Evolutionary conservation across 768 basidiomycete genomes (phyloP).

Genomic region (Crepidotus variabilis): DNA sequence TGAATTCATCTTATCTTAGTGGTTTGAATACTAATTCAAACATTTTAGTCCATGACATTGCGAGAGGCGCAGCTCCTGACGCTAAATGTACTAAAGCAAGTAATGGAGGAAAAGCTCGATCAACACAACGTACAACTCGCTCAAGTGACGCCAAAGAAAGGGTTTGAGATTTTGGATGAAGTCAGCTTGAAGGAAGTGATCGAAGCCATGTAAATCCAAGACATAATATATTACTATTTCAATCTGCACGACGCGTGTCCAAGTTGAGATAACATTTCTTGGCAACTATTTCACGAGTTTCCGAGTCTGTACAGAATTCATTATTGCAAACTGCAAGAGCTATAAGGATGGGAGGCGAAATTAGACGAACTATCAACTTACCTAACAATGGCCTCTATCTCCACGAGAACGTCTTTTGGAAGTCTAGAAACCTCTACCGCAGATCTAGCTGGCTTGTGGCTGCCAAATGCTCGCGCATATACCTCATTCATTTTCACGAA

Average conservation of each 20-base stretch:
- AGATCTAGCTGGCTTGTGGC: conserved; percentile 90
- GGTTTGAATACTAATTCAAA: conserved; percentile 4
- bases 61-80: conserved; percentile 84
- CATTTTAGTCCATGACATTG: conserved; percentile 82
- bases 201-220: conserved; percentile 63
- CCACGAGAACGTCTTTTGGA: conserved; percentile 88
- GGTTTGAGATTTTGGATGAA: conserved; percentile 91
- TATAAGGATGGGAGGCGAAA: no score
- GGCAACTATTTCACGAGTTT: neutral
- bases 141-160: conserved; percentile 79
- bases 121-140: conserved; percentile 98
- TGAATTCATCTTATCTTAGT: neutral
- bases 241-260: conserved; percentile 1
- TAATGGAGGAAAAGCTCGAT: conserved; percentile 99
- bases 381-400: conserved; percentile 89
- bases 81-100: conserved; percentile 91
- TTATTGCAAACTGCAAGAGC: no score
- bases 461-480: conserved; percentile 82
- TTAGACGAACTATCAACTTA: conserved; percentile 24
- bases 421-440: conserved; percentile 87
- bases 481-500: conserved; percentile 79
- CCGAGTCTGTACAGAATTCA: no score
- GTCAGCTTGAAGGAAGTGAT: conserved; percentile 78
- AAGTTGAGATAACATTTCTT: conserved; percentile 1
- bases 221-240: conserved; percentile 16